Percentiles rank a stretch among this genome's conserved stretches.
Evolutionary conservation across 192 early-diverging fungal genomes (phyloP).

Genomic region (Gryganskiella cystojenkinii): DNA sequence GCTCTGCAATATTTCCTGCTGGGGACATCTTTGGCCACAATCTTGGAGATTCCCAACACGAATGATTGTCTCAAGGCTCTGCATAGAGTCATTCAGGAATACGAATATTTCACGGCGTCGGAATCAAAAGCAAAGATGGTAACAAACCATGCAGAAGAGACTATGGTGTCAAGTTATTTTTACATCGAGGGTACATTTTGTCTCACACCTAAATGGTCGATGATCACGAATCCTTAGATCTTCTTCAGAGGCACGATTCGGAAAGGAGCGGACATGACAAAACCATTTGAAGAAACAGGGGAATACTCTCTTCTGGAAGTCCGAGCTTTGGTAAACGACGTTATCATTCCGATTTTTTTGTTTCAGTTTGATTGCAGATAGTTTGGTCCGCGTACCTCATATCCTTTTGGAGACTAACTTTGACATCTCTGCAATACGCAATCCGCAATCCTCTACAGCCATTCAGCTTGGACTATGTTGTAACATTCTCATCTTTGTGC

Average conservation of each 20-base stretch:
- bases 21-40: conserved; percentile 32
- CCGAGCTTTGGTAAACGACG: conserved; percentile 25
- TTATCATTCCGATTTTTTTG: not conserved
- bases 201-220: not conserved
- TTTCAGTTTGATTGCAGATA: not conserved
- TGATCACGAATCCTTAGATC: too few species aligned
- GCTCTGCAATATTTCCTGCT: conserved; percentile 40
- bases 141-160: not conserved
- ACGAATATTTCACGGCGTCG: conserved; percentile 25
- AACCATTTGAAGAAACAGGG: conserved; percentile 34
- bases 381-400: not conserved
- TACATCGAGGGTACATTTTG: too few species aligned
- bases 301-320: conserved; percentile 49
- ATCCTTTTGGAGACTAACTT: not conserved
- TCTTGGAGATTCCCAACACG: conserved; percentile 27
- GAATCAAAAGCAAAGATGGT: conserved; percentile 40
- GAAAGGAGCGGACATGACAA: conserved; percentile 9
- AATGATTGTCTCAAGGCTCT: conserved; percentile 24
- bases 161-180: too few species aligned
- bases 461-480: conserved; percentile 36
- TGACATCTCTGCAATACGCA: not conserved
- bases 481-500: conserved; percentile 43
- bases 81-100: conserved; percentile 29
- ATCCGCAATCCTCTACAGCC: conserved; percentile 11
- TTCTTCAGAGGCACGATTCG: conserved; percentile 34